Conservation (phyloP, 768 basidiomycete genomes). For the Coprinopsis strossmayeri region DNA sequence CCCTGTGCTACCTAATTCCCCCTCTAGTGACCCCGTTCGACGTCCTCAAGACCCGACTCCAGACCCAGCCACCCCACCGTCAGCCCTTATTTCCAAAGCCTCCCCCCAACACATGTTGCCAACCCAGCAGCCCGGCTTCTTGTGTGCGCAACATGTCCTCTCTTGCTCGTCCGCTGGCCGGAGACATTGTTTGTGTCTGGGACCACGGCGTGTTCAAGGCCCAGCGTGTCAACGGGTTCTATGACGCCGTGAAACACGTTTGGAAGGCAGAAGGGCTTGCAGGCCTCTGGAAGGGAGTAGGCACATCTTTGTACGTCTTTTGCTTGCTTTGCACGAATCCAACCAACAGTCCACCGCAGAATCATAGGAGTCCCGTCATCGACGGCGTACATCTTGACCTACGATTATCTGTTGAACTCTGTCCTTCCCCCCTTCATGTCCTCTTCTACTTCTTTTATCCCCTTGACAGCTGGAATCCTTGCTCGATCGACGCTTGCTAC, state of each 20-base stretch:
- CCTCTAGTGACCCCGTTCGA: conserved; percentile 95
- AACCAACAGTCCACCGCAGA: conserved; percentile 32
- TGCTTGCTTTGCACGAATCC: neutral
- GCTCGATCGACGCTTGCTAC: conserved; percentile 79
- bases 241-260: conserved; percentile 78
- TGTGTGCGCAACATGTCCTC: conserved; percentile 81
- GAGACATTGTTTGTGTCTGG: conserved; percentile 75
- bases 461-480: conserved; percentile 75
- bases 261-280: conserved; percentile 72
- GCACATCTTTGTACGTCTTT: conserved; percentile 72
- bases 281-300: conserved; percentile 94
- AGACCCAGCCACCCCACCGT: conserved; percentile 72
- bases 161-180: conserved; percentile 45
- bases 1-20: conserved; percentile 6
- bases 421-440: conserved; percentile 57
- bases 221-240: conserved; percentile 78
- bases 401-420: conserved; percentile 75
- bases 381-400: conserved; percentile 92
- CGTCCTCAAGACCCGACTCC: conserved; percentile 93
- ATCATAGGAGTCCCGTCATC: conserved; percentile 89
- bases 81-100: conserved; percentile 47
- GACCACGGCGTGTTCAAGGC: conserved; percentile 63
- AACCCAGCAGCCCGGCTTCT: conserved; percentile 43
- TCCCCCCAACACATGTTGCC: conserved; percentile 60
- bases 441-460: conserved; percentile 44